Evolutionary conservation across 352 stramenopile species (phyloP), one percentile per base, ranked within the genome.

Genomic region (Aphanomyces cochlioides): DNA sequence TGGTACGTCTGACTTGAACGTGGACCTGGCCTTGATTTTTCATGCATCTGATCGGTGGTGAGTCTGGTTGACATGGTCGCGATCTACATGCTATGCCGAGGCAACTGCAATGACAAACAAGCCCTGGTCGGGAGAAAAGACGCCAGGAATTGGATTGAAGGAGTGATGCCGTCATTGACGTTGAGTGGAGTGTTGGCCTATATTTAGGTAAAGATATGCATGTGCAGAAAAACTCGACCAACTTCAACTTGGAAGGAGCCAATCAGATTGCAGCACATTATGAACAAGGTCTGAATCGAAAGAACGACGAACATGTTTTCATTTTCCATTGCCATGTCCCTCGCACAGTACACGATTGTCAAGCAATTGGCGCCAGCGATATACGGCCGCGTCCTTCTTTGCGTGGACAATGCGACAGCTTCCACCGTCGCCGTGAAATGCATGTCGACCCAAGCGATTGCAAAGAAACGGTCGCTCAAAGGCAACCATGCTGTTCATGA

Each of bases 301-400:
- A 43, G 54, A 37, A 37, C 19, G 50, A 3, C 43, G 10, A n/a
- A 50, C 1, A n/a, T n/a, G 10, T 50, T n/a, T 50, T 50, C 43
- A n/a, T 50, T n/a, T n/a, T 50, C 43, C 43, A 12, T n/a, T n/a
- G 7, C 54, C 54, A 61, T 61, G 54, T 61, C 54, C 5, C 54
- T 61, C 28, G 54, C 54, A 10, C 54, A 61, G 19, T 94, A 94
- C 72, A 80, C 88, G 73, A 92, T 94, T 73, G 81, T 92, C 75
- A 79, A 82, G 68, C 80, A 81, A 0, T 77, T 94, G 0, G 82
- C 83, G 47, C 81, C 85, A 4, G 83, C 86, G 50, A 83, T 94
- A 39, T 94, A 92, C 72, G 86, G 86, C 34, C 82, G 92, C 67
- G 84, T 94, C 73, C 74, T 94, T 54, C 77, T 94, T 58, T 92